phyloP scores from a whole-genome alignment of 495 filamentous ascomycete genomes.

The Penicillium desertorum region DNA sequence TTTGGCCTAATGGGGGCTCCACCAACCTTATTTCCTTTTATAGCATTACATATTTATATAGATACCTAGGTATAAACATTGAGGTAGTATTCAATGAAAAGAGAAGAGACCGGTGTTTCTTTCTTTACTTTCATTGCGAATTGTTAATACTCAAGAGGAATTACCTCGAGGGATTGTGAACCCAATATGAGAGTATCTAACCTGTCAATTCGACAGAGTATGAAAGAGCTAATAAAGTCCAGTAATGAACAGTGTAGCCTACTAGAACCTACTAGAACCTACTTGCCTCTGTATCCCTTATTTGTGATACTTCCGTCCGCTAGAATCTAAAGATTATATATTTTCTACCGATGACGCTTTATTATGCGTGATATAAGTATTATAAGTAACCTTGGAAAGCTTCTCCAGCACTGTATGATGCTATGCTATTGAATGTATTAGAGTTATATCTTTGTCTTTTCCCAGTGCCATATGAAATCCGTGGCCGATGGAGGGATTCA shows the following conservation, averaged over 20 bases:
- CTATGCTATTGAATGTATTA: not conserved
- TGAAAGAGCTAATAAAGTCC: not conserved
- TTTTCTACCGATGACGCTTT: not conserved
- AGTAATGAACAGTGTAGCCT: not conserved
- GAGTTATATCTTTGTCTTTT: not conserved
- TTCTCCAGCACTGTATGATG: not conserved
- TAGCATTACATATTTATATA: no score
- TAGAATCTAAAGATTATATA: not conserved
- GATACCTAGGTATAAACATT: no score
- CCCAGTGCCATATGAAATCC: not conserved
- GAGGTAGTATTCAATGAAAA: not conserved
- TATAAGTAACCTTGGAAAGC: not conserved
- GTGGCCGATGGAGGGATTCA: not conserved
- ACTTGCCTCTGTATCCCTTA: not conserved
- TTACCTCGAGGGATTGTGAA: not conserved
- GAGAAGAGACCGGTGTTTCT: not conserved
- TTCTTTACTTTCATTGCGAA: not conserved
- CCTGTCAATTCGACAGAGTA: not conserved
- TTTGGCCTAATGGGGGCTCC: conserved; percentile 22
- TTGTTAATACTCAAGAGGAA: not conserved
- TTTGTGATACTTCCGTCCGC: not conserved
- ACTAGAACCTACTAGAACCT: not conserved
- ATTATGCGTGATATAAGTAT: not conserved
- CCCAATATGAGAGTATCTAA: not conserved
- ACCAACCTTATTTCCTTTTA: conserved; percentile 21